phyloP scores from a whole-genome alignment of 1,284 basidiomycete genomes.

The Microbotryum intermedium region DNA sequence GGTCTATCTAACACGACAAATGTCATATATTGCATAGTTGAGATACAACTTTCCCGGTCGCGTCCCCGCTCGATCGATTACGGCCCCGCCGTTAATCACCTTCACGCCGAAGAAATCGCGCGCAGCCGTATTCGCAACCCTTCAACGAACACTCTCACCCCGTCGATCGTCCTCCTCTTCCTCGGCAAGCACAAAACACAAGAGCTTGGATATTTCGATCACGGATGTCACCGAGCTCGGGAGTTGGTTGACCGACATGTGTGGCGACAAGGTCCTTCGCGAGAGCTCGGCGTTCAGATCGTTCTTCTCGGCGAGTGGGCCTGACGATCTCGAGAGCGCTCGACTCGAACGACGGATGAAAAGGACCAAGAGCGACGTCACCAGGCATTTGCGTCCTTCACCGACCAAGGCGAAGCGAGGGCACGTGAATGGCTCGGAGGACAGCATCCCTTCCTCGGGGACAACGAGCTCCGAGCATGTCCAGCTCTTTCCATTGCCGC shows the following conservation, averaged over 20 bases:
- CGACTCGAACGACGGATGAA: conserved; percentile 74
- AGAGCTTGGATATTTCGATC: background rate
- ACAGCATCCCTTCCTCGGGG: background rate
- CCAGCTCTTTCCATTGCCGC: conserved; percentile 1
- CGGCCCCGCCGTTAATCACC: background rate
- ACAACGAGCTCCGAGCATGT: conserved; percentile 10
- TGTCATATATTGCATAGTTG: too few relatives aligned
- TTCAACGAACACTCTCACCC: conserved; percentile 22
- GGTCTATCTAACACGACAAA: too few relatives aligned
- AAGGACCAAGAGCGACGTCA: conserved; percentile 64
- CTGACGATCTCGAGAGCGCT: conserved; percentile 75
- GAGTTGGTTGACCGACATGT: conserved; percentile 64
- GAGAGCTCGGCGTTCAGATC: conserved; percentile 66
- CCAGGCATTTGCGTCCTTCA: conserved; percentile 13
- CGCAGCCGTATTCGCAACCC: conserved; percentile 18
- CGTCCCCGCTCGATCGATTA: background rate
- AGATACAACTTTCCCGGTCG: conserved; percentile 6
- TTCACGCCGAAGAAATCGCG: conserved; percentile 14
- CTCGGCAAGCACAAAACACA: background rate
- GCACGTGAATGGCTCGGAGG: background rate
- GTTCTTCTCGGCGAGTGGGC: conserved; percentile 65
- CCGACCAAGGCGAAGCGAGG: conserved; percentile 2
- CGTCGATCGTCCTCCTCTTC: conserved; percentile 14
- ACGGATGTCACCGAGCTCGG: conserved; percentile 52
- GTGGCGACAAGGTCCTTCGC: conserved; percentile 57